Base-by-base conservation (phyloP, 2,329 filamentous ascomycete species). In the Cryphonectria parasitica region DNA sequence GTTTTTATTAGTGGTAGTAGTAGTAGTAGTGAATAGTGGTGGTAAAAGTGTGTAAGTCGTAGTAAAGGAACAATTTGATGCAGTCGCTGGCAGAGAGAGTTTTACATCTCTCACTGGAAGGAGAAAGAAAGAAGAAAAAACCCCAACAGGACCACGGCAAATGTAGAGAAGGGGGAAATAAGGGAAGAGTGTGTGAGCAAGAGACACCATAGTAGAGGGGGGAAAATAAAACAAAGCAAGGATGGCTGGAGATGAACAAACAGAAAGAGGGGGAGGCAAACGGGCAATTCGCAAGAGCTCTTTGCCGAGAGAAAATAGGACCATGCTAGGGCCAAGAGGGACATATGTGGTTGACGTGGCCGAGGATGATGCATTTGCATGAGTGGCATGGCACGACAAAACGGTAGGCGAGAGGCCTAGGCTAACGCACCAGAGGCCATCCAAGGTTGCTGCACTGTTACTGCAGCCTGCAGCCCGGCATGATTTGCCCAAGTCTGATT, bases 381-480 rank as follows among this genome's bases (percentile, higher is more conserved):
- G 63, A 39, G 36, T 41, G 60, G 36, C 39, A n/a, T 63, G 39
- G 61, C 22, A 43, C 13, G 61, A n/a, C 19, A 5, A 19, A 22
- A 52, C 36, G 39, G n/a, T 28, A 45, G 61, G 58, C 31, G 58
- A 61, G 56, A 31, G 52, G 28, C 58, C 31, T 19, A 61, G 58
- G 58, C 58, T 61, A 61, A 61, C 58, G 58, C 58, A 61, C 7
- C 58, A 61, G 34, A 61, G 34, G 61, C 22, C 36, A 22, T 25
- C 25, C 41, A 19, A 64, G 31, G 63, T 25, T 31, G 25, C 41
- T 64, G 63, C 63, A 64, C 63, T 64, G 63, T 52, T 43, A 64
- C 63, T 64, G 63, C 63, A 64, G 63, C 43, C 63, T 64, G 63
- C 63, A 64, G 63, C 63, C 63, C 41, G 19, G 63, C 25, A 64